phyloP scores from a whole-genome alignment of 2,329 filamentous ascomycete genomes.

The Sarocladium oryzae region DNA sequence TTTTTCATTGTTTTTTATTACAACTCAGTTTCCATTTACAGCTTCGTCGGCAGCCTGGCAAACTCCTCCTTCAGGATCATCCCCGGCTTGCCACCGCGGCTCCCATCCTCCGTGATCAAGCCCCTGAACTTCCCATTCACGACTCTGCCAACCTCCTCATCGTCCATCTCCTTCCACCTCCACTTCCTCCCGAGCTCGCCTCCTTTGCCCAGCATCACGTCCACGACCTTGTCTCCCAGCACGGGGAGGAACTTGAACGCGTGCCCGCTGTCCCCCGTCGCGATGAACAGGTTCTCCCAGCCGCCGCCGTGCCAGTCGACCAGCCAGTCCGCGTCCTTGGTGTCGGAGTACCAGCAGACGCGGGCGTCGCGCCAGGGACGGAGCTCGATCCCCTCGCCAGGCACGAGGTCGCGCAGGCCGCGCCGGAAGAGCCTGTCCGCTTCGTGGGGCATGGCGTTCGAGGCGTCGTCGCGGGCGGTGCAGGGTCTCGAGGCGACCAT shows the following conservation, averaged over 20 bases:
- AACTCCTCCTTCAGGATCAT: conserved; percentile 40
- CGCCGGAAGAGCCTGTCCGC: conserved; percentile 55
- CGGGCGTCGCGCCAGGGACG: conserved; percentile 56
- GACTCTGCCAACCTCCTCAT: conserved; percentile 26
- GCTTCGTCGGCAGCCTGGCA: conserved; percentile 13
- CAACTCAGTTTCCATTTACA: no score
- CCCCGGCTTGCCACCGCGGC: conserved; percentile 40
- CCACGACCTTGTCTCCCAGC: conserved; percentile 54
- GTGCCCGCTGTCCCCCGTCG: conserved; percentile 58
- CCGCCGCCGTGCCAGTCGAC: conserved; percentile 58
- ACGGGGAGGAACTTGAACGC: conserved; percentile 65
- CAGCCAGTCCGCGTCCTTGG: conserved; percentile 63
- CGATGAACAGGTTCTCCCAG: conserved; percentile 52
- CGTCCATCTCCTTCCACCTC: conserved; percentile 55
- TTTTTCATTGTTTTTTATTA: no score
- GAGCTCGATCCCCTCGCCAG: conserved; percentile 45
- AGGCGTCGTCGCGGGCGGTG: conserved; percentile 31
- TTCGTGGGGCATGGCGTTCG: conserved; percentile 48
- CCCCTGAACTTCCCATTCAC: conserved; percentile 30
- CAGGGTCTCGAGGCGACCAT: conserved; percentile 30
- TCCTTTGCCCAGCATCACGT: conserved; percentile 42
- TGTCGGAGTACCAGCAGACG: conserved; percentile 74
- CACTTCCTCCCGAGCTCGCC: conserved; percentile 50
- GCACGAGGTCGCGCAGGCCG: conserved; percentile 55
- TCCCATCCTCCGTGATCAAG: conserved; percentile 47